Conservation (phyloP, 192 early-diverging fungal species). For the Coemansia sp. region DNA sequence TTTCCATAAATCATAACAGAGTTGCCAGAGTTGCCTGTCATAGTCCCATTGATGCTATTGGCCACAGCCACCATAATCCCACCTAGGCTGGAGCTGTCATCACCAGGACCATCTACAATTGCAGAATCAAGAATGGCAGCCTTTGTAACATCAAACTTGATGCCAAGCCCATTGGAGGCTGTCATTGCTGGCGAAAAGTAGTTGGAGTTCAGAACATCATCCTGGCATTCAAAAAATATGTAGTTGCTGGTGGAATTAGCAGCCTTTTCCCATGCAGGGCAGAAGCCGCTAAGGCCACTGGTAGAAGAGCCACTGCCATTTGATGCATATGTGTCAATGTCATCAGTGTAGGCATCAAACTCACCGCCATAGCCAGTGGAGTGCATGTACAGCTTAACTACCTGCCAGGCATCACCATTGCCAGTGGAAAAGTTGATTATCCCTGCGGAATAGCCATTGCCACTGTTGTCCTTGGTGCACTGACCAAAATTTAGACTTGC, state of each 20-base stretch:
- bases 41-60: not conserved
- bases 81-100: not conserved
- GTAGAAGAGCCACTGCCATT: not conserved
- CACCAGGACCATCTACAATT: not conserved
- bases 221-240: not conserved
- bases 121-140: not conserved
- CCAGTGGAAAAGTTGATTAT: not conserved
- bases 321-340: not conserved
- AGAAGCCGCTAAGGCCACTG: conserved; percentile 5
- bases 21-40: not conserved
- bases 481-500: not conserved
- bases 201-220: not conserved
- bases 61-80: not conserved
- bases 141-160: not conserved
- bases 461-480: conserved; percentile 4
- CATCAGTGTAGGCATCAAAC: not conserved
- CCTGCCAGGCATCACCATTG: not conserved
- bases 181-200: not conserved
- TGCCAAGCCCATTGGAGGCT: not conserved
- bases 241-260: not conserved
- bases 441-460: conserved; percentile 1
- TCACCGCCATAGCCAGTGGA: not conserved
- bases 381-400: not conserved
- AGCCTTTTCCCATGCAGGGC: conserved; percentile 7
- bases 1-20: not conserved